A percentile compares a stretch with the other conserved stretches of the same genome.
Evolutionary conservation across 163 green algal species (phyloP).

Genomic region (Chlamydomonas reinhardtii): DNA sequence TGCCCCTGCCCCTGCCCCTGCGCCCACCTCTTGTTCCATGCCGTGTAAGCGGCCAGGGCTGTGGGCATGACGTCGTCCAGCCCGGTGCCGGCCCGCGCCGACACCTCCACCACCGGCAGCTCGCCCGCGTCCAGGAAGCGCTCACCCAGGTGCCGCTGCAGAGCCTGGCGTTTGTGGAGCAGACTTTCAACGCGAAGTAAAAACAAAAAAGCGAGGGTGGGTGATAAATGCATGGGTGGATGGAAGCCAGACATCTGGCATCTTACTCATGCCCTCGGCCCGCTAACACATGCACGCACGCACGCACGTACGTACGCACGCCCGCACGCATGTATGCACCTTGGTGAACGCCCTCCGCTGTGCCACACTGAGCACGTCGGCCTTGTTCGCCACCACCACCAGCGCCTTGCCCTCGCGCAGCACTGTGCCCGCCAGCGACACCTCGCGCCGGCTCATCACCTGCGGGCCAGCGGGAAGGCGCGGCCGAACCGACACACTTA

Average conservation of each 20-base stretch:
- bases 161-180: slow-evolving; percentile 6
- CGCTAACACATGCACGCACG: too few species aligned
- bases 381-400: slow-evolving; percentile 91
- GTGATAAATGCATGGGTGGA: too few species aligned
- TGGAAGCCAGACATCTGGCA: too few species aligned
- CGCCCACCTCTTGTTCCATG: slow-evolving; percentile 75
- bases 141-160: slow-evolving; percentile 46
- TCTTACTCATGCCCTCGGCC: too few species aligned
- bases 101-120: slow-evolving; percentile 68
- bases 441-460: slow-evolving; percentile 80
- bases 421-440: slow-evolving; percentile 75
- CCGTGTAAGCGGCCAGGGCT: slow-evolving; percentile 59
- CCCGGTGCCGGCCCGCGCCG: slow-evolving; percentile 67
- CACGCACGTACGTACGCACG: too few species aligned
- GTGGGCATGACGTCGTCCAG: slow-evolving; percentile 68
- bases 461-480: slow-evolving; percentile 13
- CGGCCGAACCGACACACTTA: not conserved
- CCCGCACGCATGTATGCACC: too few species aligned
- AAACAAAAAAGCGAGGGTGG: too few species aligned
- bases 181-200: too few species aligned
- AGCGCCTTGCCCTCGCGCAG: slow-evolving; percentile 85
- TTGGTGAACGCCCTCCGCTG: slow-evolving; percentile 29
- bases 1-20: not conserved
- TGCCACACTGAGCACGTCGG: slow-evolving; percentile 74
- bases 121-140: slow-evolving; percentile 62